Percentiles rank a stretch among this genome's conserved stretches.
These are phyloP conservation scores for Cadophora gregata DNA, from an alignment of 2,329 filamentous ascomycete genomes.

Conservation along the genomic window DNA sequence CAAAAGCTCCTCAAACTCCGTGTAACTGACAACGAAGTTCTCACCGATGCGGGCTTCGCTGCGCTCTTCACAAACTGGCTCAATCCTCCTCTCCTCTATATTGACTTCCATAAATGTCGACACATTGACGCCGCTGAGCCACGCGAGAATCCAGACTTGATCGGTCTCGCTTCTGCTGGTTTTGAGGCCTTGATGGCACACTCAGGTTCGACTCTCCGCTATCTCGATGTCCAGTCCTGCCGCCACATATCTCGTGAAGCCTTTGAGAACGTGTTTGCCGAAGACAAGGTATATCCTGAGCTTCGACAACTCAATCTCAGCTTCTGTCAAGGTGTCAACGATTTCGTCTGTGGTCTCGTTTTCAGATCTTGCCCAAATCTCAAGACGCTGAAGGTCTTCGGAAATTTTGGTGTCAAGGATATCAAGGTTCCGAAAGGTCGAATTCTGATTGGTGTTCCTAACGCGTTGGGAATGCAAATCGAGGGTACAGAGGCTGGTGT, in stretches of 20 bases:
- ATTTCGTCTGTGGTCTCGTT: slow-evolving; percentile 66
- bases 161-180: slow-evolving; percentile 77
- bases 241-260: slow-evolving; percentile 77
- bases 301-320: slow-evolving; percentile 77
- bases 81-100: slow-evolving; percentile 71
- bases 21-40: slow-evolving; percentile 76
- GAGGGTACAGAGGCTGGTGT: slow-evolving; percentile 51
- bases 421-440: slow-evolving; percentile 60
- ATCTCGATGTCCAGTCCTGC: slow-evolving; percentile 81
- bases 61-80: slow-evolving; percentile 77
- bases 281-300: slow-evolving; percentile 66
- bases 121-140: slow-evolving; percentile 75
- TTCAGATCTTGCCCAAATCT: slow-evolving; percentile 69
- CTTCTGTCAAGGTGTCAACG: slow-evolving; percentile 73
- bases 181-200: slow-evolving; percentile 86
- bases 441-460: slow-evolving; percentile 63
- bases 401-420: slow-evolving; percentile 66
- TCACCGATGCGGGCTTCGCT: slow-evolving; percentile 77
- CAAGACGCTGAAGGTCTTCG: slow-evolving; percentile 66
- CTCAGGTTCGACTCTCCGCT: slow-evolving; percentile 69
- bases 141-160: slow-evolving; percentile 64
- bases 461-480: slow-evolving; percentile 64
- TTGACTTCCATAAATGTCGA: slow-evolving; percentile 81
- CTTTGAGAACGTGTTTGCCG: slow-evolving; percentile 76
- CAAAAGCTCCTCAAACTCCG: slow-evolving; percentile 75